Percentiles rank a stretch among this genome's conserved stretches.
Evolutionary conservation across 108 stramenopile species (phyloP).

Genomic region (Conticribra guillardii): DNA sequence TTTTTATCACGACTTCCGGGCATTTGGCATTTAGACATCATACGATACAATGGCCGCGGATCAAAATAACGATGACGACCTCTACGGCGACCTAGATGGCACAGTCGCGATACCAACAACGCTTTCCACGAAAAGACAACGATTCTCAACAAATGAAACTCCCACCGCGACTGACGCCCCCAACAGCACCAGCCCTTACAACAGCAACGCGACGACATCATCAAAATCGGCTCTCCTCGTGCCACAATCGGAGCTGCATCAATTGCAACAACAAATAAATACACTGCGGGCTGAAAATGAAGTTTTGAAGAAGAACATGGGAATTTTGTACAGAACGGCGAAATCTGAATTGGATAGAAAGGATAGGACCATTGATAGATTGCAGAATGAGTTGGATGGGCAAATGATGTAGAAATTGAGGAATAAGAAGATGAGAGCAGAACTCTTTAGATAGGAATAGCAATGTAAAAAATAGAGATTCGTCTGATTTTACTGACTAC

Average conservation of each 20-base stretch:
- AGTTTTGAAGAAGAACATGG: conserved; percentile 47
- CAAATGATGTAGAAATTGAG: too few relatives aligned
- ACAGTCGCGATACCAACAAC: conserved; percentile 25
- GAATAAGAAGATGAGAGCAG: too few relatives aligned
- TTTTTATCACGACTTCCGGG: too few relatives aligned
- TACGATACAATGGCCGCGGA: too few relatives aligned
- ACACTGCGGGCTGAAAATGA: conserved; percentile 43
- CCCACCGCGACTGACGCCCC: background rate
- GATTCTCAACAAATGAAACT: background rate
- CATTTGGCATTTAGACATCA: too few relatives aligned
- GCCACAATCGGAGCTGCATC: background rate
- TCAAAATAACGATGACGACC: conserved; percentile 31
- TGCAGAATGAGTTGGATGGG: conserved; percentile 49
- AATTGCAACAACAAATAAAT: conserved; percentile 27
- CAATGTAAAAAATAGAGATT: too few relatives aligned
- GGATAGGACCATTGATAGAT: conserved; percentile 37
- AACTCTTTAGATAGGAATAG: too few relatives aligned
- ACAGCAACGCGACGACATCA: background rate
- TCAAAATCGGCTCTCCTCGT: background rate
- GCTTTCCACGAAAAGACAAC: background rate
- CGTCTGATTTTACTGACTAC: too few relatives aligned
- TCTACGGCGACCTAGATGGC: conserved; percentile 38
- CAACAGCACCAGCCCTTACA: background rate
- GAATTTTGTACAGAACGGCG: conserved; percentile 46
- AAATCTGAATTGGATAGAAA: conserved; percentile 55